These are phyloP conservation scores for Psilocybe tampanensis DNA, from an alignment of 768 basidiomycete genomes.

Conservation along the genomic window DNA sequence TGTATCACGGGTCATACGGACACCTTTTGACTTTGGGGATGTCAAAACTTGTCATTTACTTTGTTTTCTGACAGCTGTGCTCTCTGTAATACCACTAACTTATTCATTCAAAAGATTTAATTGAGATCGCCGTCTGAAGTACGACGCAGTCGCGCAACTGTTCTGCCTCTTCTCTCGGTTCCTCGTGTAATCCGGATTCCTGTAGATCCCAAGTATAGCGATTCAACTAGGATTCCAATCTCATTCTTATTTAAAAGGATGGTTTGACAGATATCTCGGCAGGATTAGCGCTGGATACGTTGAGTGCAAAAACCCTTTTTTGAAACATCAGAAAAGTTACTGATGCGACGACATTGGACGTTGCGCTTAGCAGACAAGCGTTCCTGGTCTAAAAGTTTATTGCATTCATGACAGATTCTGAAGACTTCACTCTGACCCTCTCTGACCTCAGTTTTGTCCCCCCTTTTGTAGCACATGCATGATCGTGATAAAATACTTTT, in stretches of 20 bases:
- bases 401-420: background rate
- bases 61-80: background rate
- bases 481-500: background rate
- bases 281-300: conserved; percentile 2
- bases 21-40: background rate
- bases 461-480: background rate
- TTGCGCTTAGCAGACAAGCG: background rate
- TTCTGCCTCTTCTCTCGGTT: background rate
- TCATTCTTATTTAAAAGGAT: background rate
- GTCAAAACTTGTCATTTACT: background rate
- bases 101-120: background rate
- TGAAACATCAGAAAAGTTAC: background rate
- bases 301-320: background rate
- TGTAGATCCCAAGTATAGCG: background rate
- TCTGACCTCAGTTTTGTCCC: background rate
- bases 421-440: background rate
- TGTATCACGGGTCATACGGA: background rate
- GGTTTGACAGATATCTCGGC: background rate
- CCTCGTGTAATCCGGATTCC: background rate
- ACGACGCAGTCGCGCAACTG: no score
- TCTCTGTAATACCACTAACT: background rate
- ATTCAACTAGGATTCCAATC: background rate
- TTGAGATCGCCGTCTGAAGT: no score
- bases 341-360: background rate
- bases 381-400: background rate